Evolutionary conservation across 1,284 basidiomycete genomes (phyloP).

Genomic region (Anthracocystis walkeri): DNA sequence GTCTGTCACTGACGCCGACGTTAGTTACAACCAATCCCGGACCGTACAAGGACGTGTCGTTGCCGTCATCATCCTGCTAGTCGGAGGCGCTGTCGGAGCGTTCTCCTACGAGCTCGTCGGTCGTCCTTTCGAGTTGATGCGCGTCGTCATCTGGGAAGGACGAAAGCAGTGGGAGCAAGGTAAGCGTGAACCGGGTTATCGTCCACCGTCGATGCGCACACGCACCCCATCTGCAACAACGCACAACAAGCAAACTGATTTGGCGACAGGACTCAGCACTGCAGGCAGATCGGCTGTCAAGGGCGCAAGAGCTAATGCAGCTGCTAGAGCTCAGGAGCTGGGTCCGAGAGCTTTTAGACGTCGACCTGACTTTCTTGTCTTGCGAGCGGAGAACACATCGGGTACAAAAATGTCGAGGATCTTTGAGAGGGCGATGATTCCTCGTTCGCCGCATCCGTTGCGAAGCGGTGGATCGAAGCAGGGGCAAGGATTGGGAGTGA

Average conservation of each 20-base stretch:
- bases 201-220: neutral
- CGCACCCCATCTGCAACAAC: slow-evolving; percentile 3
- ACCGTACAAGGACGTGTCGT: slow-evolving; percentile 59
- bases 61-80: slow-evolving; percentile 59
- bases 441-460: slow-evolving; percentile 38
- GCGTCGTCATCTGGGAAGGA: slow-evolving; percentile 69
- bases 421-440: slow-evolving; percentile 28
- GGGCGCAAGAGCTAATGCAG: slow-evolving; percentile 31
- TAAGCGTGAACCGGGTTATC: slow-evolving; percentile 44
- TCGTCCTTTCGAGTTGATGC: slow-evolving; percentile 68
- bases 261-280: slow-evolving; percentile 19
- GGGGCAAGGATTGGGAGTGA: neutral
- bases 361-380: slow-evolving; percentile 23
- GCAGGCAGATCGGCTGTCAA: slow-evolving; percentile 19
- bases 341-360: slow-evolving; percentile 13
- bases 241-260: neutral
- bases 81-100: slow-evolving; percentile 65
- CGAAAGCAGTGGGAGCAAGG: slow-evolving; percentile 62
- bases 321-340: slow-evolving; percentile 12
- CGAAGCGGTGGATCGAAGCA: slow-evolving; percentile 1
- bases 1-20: slow-evolving; percentile 41
- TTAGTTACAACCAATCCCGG: slow-evolving; percentile 60
- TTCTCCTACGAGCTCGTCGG: slow-evolving; percentile 66
- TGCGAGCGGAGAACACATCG: slow-evolving; percentile 29
- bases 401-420: slow-evolving; percentile 26